Conservation (phyloP, 208 protist species). For the Angomonas ambiguus region DNA sequence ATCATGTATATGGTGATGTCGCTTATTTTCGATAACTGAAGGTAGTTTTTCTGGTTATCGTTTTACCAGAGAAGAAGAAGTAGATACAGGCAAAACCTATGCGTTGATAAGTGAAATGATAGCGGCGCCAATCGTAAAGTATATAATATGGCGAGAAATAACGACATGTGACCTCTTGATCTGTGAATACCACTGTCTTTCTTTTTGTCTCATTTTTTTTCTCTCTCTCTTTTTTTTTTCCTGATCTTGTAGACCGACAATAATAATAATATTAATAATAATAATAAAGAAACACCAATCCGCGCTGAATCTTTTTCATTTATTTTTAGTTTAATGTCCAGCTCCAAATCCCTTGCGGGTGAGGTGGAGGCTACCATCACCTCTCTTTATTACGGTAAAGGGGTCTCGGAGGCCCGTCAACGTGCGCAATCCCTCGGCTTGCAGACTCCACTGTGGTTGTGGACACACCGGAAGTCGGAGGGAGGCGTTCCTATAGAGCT, state of each 20-base stretch:
- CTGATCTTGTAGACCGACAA: neutral
- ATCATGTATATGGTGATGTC: constrained; percentile 23
- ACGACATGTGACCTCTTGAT: too few species aligned
- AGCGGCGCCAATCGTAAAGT: too few species aligned
- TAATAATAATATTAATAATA: constrained; percentile 4
- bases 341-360: constrained; percentile 18
- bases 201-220: neutral
- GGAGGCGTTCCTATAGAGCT: constrained; percentile 18
- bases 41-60: neutral
- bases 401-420: constrained; percentile 18
- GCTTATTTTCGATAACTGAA: neutral
- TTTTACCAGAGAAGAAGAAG: neutral
- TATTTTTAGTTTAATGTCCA: neutral
- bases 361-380: constrained; percentile 64
- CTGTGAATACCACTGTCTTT: neutral
- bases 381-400: constrained; percentile 49
- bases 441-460: constrained; percentile 78
- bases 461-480: constrained; percentile 49
- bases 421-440: constrained; percentile 46
- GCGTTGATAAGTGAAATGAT: too few species aligned
- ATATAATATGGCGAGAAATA: too few species aligned
- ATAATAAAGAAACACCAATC: neutral
- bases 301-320: neutral
- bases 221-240: constrained; percentile 7
- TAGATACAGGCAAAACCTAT: too few species aligned